Base-by-base conservation (phyloP, 306 rosid genomes). In the Pyrus communis region DNA sequence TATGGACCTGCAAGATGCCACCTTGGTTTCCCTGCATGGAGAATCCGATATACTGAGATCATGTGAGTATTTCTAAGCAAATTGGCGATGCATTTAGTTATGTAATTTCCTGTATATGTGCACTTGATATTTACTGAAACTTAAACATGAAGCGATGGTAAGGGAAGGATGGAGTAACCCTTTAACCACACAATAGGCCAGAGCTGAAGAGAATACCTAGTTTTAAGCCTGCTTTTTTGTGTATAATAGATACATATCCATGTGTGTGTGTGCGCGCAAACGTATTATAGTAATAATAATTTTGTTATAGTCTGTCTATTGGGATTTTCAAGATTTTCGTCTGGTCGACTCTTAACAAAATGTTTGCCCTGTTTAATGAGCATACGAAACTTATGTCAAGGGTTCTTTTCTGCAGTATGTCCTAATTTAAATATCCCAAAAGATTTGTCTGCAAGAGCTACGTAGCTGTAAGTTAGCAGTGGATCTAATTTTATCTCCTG, bases 1-100 rank as follows among this genome's bases (percentile, higher is more conserved):
- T 94, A 89, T 83, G 98, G 96, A 77, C 96, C 98, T 30, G 86
- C 83, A 52, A 90, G 98, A 83, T 90, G 96, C 85, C 98, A 94
- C 82, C 89, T 90, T 51, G 97, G 98, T 78, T 94, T 91, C 82
- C 95, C 98, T 69, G 90, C 96, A 60, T 94, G 98, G 98, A 90
- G 97, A 82, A 81, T 94, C 25, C 89, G 87, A 31, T 90, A 94
- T 77, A 86, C 98, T 10, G 97, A 94, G 91, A 94, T 91, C 66
- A 72, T 91, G 98, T 93, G 74, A 85, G 97, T 91, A 43, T 64
- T 75, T 68, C 52, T 69, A 7, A 5, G 19, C 59, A 15, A 3
- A 21, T 66, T 2, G n/a, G 31, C 28, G 67, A 52, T 76, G 38
- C 57, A 46, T 28, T 49, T 42, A 59, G 27, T 63, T 46, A 15